Evolutionary conservation across 257 asterid species (phyloP).

Genomic region (Solanum rostratum): DNA sequence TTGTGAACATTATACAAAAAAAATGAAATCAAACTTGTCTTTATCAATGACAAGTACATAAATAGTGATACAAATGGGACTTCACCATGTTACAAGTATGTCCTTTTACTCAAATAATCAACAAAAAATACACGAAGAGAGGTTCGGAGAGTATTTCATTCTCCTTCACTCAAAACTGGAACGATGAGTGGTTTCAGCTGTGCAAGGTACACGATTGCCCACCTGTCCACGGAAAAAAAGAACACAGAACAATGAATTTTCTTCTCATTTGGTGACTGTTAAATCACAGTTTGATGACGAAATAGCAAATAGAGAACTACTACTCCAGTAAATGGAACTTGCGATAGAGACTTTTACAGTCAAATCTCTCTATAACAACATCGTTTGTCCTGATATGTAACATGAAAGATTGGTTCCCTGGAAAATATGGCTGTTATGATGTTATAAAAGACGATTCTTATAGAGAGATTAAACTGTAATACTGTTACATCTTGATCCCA

Average conservation of each 20-base stretch:
- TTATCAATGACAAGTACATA: neutral
- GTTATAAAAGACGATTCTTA: neutral
- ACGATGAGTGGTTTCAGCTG: conserved; percentile 93
- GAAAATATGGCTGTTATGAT: neutral
- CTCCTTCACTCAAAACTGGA: conserved; percentile 71
- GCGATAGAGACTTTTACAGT: neutral
- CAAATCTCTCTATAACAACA: neutral
- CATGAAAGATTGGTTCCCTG: neutral
- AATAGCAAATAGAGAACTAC: neutral
- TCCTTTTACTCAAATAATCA: conserved; percentile 2
- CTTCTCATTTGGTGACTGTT: neutral
- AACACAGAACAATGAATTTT: neutral
- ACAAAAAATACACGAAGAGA: neutral
- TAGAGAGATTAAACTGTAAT: neutral
- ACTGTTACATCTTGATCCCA: neutral
- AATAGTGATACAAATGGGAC: conserved; percentile 7
- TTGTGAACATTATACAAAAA: neutral
- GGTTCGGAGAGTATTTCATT: neutral
- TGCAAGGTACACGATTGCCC: conserved; percentile 87
- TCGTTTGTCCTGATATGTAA: neutral
- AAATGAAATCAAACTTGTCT: conserved; percentile 2
- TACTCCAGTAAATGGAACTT: neutral
- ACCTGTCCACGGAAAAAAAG: conserved; percentile 30
- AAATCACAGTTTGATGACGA: neutral
- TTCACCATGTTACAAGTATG: neutral